Conservation (phyloP, 371 early-diverging fungal species). For the Cokeromyces recurvatus region DNA sequence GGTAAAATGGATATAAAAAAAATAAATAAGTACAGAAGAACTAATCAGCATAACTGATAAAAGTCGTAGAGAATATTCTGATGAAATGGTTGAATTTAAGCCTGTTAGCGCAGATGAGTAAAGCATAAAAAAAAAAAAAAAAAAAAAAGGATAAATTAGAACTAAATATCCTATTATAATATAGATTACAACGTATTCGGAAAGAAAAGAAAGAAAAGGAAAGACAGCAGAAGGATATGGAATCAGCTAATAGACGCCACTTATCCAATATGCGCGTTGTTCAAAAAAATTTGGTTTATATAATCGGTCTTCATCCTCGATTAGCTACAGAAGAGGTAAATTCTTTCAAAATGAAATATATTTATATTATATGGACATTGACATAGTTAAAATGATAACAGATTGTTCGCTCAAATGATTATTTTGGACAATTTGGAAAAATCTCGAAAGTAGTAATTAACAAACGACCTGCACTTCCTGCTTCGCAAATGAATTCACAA, state of each 20-base stretch:
- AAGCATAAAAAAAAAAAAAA: background rate
- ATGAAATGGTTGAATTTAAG: slow-evolving; percentile 84
- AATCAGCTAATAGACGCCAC: slow-evolving; percentile 80
- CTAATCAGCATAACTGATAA: too few relatives aligned
- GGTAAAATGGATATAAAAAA: slow-evolving; percentile 35
- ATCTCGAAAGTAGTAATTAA: slow-evolving; percentile 86
- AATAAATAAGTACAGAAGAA: too few relatives aligned
- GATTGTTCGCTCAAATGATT: slow-evolving; percentile 63
- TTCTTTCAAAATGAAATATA: background rate
- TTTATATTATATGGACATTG: background rate
- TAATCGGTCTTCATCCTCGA: slow-evolving; percentile 83
- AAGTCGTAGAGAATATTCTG: slow-evolving; percentile 71
- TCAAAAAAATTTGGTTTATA: slow-evolving; percentile 94
- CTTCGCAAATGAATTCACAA: slow-evolving; percentile 26
- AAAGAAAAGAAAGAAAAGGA: slow-evolving; percentile 86
- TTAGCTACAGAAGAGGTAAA: slow-evolving; percentile 86
- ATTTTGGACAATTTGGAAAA: slow-evolving; percentile 95
- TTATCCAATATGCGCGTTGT: slow-evolving; percentile 90
- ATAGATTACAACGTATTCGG: slow-evolving; percentile 51
- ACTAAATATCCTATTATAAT: too few relatives aligned
- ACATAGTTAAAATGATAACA: too few relatives aligned
- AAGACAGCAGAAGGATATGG: slow-evolving; percentile 82
- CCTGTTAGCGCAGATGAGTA: slow-evolving; percentile 85
- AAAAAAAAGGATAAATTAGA: background rate
- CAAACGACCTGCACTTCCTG: slow-evolving; percentile 47